Percentiles rank a stretch among this genome's conserved stretches.
Conservation (phyloP, 164 flowering plant species). For the Berberis vulgaris region DNA sequence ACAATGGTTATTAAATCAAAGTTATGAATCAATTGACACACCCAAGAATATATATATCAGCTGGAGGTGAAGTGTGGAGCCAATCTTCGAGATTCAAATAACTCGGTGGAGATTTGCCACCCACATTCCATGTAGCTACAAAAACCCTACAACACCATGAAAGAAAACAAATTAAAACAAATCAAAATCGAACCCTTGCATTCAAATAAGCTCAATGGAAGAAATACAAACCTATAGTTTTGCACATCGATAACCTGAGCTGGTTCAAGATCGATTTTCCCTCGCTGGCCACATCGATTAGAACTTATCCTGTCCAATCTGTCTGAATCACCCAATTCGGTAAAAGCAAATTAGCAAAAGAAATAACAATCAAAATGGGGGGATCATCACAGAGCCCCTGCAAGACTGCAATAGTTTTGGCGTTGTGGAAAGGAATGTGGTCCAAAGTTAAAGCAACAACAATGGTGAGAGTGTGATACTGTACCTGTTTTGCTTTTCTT, state of each 20-base stretch:
- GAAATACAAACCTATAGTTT: constrained; percentile 17
- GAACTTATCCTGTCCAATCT: constrained; percentile 34
- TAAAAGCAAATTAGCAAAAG: not conserved
- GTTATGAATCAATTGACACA: constrained; percentile 8
- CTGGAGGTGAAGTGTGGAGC: constrained; percentile 31
- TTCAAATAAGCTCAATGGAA: too few species aligned
- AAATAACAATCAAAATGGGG: constrained; percentile 4
- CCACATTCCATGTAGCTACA: constrained; percentile 38
- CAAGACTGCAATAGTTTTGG: constrained; percentile 1
- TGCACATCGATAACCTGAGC: constrained; percentile 23
- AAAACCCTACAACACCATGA: constrained; percentile 19
- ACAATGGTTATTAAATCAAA: not conserved
- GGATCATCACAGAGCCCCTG: not conserved
- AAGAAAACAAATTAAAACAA: not conserved
- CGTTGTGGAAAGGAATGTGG: constrained; percentile 2
- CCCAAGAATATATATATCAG: constrained; percentile 36
- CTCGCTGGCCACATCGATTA: constrained; percentile 14
- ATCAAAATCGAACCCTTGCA: not conserved
- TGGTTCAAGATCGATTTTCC: constrained; percentile 18
- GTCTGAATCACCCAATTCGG: constrained; percentile 33
- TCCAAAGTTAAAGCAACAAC: not conserved
- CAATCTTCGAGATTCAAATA: constrained; percentile 32
- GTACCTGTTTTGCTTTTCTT: constrained; percentile 83
- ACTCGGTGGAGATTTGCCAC: constrained; percentile 31
- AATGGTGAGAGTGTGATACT: not conserved